Percentiles rank a stretch among this genome's conserved stretches.
Evolutionary conservation across 352 stramenopile species (phyloP).

Genomic region (Pythium angustatum): DNA sequence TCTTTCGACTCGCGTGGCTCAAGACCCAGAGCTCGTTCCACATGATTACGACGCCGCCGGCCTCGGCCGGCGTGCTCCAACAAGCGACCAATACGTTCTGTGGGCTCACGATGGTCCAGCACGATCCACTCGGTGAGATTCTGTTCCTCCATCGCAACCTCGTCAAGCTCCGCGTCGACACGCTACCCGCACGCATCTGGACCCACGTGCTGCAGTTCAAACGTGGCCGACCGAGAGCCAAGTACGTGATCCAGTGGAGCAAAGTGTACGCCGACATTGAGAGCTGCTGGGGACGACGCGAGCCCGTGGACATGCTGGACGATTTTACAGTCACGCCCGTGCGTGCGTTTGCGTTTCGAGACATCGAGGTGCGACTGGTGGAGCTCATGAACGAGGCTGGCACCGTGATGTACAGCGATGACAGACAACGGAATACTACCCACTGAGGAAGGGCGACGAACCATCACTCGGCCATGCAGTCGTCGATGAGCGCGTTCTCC

Average conservation of each 20-base stretch:
- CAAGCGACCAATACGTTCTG: neutral
- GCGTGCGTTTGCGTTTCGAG: neutral
- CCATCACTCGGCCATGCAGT: slow-evolving; percentile 3
- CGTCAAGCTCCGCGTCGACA: slow-evolving; percentile 19
- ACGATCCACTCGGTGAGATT: neutral
- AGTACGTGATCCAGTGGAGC: slow-evolving; percentile 12
- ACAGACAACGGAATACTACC: slow-evolving; percentile 7
- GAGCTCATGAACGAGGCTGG: slow-evolving; percentile 2
- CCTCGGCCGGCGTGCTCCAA: no score
- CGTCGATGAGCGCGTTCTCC: slow-evolving; percentile 12
- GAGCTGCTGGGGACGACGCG: slow-evolving; percentile 5
- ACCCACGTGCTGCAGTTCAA: slow-evolving; percentile 39
- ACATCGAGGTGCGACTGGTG: slow-evolving; percentile 4
- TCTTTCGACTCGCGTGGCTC: slow-evolving; percentile 37
- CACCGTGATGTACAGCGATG: neutral
- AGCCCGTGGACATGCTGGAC: neutral
- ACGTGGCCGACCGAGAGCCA: slow-evolving; percentile 28
- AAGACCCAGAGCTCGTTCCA: slow-evolving; percentile 17
- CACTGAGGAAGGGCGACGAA: neutral
- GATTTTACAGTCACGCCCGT: slow-evolving; percentile 9
- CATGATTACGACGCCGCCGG: slow-evolving; percentile 26
- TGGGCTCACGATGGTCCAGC: neutral
- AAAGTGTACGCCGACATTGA: slow-evolving; percentile 32
- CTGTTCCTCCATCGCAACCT: neutral
- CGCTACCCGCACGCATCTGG: slow-evolving; percentile 39